A percentile compares a stretch with the other conserved stretches of the same genome.
These are phyloP conservation scores for Metschnikowia kunwiensis DNA, from an alignment of 805 yeast genomes.

Conservation along the genomic window DNA sequence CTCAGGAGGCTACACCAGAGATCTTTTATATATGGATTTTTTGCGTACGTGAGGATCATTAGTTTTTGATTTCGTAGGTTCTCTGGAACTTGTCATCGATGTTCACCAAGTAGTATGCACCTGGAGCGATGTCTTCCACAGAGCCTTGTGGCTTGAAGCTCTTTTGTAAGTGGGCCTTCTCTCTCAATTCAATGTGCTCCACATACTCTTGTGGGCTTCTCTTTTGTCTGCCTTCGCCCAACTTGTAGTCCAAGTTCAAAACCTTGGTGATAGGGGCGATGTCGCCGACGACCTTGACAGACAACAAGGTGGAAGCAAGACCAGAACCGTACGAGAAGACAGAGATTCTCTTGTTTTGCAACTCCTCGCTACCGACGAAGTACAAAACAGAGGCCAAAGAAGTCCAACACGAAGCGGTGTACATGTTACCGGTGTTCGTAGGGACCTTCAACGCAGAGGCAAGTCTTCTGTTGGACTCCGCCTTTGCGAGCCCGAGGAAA, in stretches of 20 bases:
- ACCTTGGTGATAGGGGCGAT: conserved; percentile 59
- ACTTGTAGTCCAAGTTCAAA: conserved; percentile 65
- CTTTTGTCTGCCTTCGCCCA: conserved; percentile 58
- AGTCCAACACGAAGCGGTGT: conserved; percentile 91
- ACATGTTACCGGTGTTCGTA: conserved; percentile 97
- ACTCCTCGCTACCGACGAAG: conserved; percentile 67
- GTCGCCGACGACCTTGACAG: conserved; percentile 79
- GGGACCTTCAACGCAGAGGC: conserved; percentile 80
- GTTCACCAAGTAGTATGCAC: conserved; percentile 78
- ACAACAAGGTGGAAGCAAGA: conserved; percentile 85
- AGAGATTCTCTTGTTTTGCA: conserved; percentile 84
- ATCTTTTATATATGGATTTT: not conserved
- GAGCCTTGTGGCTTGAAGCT: conserved; percentile 76
- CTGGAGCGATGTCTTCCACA: conserved; percentile 64
- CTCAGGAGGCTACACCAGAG: no score
- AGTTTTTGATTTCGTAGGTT: conserved; percentile 59
- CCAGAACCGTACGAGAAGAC: conserved; percentile 98
- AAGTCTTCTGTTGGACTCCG: conserved; percentile 62
- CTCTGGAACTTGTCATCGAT: conserved; percentile 90
- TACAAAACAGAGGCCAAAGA: conserved; percentile 78
- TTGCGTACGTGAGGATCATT: conserved; percentile 1
- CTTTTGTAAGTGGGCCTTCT: conserved; percentile 81
- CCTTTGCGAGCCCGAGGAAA: conserved; percentile 75
- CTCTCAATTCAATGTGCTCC: conserved; percentile 79
- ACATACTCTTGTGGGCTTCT: conserved; percentile 80